phyloP scores from a whole-genome alignment of 345 rosid genomes.

The Bretschneidera sinensis region DNA sequence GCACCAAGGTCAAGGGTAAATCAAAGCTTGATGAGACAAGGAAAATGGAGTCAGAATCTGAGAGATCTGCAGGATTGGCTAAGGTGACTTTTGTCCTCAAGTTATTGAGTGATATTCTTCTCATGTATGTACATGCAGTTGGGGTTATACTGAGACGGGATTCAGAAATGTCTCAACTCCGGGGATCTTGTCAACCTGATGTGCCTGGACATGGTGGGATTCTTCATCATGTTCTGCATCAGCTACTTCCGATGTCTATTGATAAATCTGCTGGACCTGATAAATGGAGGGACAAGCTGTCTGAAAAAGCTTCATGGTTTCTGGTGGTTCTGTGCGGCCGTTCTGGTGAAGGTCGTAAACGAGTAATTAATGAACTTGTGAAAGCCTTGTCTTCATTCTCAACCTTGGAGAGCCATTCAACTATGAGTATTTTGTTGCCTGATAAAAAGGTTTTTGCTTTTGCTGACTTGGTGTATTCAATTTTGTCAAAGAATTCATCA shows the following conservation, averaged over 20 bases:
- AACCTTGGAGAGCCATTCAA: slow-evolving; percentile 60
- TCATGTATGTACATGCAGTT: slow-evolving; percentile 84
- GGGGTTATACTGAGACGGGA: slow-evolving; percentile 84
- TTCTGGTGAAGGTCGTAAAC: slow-evolving; percentile 85
- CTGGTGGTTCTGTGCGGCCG: slow-evolving; percentile 85
- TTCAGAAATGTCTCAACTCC: slow-evolving; percentile 64
- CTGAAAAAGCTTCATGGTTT: slow-evolving; percentile 92
- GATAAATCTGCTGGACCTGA: slow-evolving; percentile 77
- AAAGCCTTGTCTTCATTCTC: slow-evolving; percentile 69
- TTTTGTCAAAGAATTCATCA: slow-evolving; percentile 82
- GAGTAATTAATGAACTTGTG: slow-evolving; percentile 81
- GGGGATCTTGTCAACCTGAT: slow-evolving; percentile 57
- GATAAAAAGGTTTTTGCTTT: slow-evolving; percentile 72
- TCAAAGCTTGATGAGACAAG: slow-evolving; percentile 67
- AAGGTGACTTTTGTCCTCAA: slow-evolving; percentile 86
- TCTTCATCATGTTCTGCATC: slow-evolving; percentile 76
- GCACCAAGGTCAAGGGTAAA: slow-evolving; percentile 80
- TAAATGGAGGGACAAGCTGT: slow-evolving; percentile 84
- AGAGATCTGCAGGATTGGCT: slow-evolving; percentile 83
- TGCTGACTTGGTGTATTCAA: slow-evolving; percentile 68
- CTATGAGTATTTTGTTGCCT: slow-evolving; percentile 51
- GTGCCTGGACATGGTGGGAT: slow-evolving; percentile 55
- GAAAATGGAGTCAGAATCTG: slow-evolving; percentile 56
- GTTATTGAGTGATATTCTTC: slow-evolving; percentile 80
- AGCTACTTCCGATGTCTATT: slow-evolving; percentile 61